A percentile compares a stretch with the other conserved stretches of the same genome.
These are phyloP conservation scores for Cucurbita ficifolia DNA, from an alignment of 306 rosid species.

Conservation along the genomic window DNA sequence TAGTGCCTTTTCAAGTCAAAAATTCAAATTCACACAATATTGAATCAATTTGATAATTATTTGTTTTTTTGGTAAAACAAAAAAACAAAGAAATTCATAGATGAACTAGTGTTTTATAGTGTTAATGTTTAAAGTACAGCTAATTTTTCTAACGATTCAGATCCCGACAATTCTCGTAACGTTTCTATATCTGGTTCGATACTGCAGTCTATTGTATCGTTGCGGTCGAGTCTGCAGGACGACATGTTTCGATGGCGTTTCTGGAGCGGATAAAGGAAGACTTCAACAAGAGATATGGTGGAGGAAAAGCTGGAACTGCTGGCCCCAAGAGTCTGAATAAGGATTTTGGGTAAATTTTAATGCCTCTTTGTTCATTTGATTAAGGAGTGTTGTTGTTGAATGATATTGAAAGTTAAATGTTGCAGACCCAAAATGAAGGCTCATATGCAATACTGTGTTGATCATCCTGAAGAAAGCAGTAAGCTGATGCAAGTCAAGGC, in stretches of 20 bases:
- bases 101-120: too few relatives aligned
- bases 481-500: conserved; percentile 5
- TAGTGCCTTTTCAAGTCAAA: too few relatives aligned
- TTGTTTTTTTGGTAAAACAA: too few relatives aligned
- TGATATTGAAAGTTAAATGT: not conserved
- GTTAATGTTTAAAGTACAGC: too few relatives aligned
- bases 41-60: too few relatives aligned
- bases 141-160: too few relatives aligned
- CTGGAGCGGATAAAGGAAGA: conserved; percentile 8
- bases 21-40: too few relatives aligned
- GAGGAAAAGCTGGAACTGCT: conserved; percentile 12
- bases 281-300: conserved; percentile 9
- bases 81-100: too few relatives aligned
- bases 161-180: not conserved
- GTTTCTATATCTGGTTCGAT: not conserved
- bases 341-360: conserved; percentile 7
- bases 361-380: not conserved
- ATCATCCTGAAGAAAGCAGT: conserved; percentile 11
- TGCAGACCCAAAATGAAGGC: conserved; percentile 10
- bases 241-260: conserved; percentile 10
- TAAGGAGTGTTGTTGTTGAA: too few relatives aligned
- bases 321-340: conserved; percentile 9
- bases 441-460: conserved; percentile 12
- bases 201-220: conserved; percentile 6
- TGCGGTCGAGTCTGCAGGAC: conserved; percentile 6